phyloP scores from a whole-genome alignment of 2,329 filamentous ascomycete species.

The Diaporthe aspalathi region DNA sequence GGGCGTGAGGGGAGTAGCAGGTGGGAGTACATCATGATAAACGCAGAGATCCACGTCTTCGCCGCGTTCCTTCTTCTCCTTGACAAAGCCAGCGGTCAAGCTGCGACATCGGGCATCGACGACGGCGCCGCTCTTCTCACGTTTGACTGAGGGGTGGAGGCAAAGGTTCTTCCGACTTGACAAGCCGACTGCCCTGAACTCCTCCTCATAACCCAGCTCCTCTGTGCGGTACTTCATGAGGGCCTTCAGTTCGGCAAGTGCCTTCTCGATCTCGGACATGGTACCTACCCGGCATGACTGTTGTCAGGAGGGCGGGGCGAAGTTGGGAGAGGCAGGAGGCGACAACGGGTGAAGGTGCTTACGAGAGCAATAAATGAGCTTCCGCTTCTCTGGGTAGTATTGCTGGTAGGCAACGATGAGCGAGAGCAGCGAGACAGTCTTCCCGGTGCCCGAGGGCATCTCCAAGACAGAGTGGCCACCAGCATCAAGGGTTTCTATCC shows the following conservation, averaged over 20 bases:
- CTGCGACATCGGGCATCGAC: constrained; percentile 97
- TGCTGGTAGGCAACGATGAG: constrained; percentile 98
- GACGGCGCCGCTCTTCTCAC: constrained; percentile 93
- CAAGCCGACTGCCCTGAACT: constrained; percentile 90
- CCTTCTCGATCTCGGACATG: constrained; percentile 99
- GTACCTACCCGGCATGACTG: constrained; percentile 65
- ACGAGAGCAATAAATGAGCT: constrained; percentile 98
- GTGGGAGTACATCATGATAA: constrained; percentile 82
- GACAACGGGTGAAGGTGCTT: constrained; percentile 33
- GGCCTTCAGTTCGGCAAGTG: constrained; percentile 87
- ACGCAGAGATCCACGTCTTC: constrained; percentile 95
- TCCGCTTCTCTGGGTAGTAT: constrained; percentile 90
- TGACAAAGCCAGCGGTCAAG: constrained; percentile 95
- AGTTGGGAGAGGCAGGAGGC: not conserved
- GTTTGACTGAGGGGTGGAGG: constrained; percentile 93
- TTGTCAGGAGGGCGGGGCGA: not conserved
- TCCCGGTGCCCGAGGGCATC: constrained; percentile 98
- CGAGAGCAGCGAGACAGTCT: constrained; percentile 94
- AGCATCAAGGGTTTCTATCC: constrained; percentile 81
- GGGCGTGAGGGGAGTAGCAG: not conserved
- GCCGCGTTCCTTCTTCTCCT: constrained; percentile 95
- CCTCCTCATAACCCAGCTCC: constrained; percentile 89
- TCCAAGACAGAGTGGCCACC: constrained; percentile 96
- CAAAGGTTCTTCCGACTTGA: constrained; percentile 98
- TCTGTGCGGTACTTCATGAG: constrained; percentile 95